phyloP scores from a whole-genome alignment of 106 monocot genomes.

The Acanthochlamys bracteata region DNA sequence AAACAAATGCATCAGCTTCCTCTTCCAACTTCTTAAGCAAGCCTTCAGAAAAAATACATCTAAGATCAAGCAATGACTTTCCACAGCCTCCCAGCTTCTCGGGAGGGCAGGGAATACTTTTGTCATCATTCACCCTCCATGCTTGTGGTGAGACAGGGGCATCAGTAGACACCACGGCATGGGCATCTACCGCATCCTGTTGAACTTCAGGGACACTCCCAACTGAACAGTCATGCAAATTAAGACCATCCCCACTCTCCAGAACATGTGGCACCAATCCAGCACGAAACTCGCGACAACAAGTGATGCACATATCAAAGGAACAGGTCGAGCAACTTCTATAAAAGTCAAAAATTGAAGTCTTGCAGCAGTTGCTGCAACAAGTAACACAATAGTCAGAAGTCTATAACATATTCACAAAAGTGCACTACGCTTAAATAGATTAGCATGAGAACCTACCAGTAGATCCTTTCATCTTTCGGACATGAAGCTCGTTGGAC shows the following conservation, averaged over 20 bases:
- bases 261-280: constrained; percentile 19
- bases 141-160: background rate
- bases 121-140: constrained; percentile 19
- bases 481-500: background rate
- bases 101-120: constrained; percentile 30
- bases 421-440: background rate
- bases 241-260: no score
- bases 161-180: background rate
- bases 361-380: constrained; percentile 38
- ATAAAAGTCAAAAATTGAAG: constrained; percentile 40
- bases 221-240: no score
- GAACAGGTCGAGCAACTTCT: constrained; percentile 42
- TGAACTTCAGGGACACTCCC: background rate
- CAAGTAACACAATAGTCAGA: no score
- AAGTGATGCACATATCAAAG: constrained; percentile 38
- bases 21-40: constrained; percentile 11
- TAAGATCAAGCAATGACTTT: constrained; percentile 22
- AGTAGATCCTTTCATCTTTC: constrained; percentile 3
- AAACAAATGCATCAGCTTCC: constrained; percentile 15
- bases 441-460: background rate
- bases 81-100: constrained; percentile 26
- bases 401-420: background rate
- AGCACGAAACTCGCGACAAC: constrained; percentile 51
- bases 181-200: background rate
- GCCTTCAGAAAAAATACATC: constrained; percentile 18